Conservation (phyloP, 441 rosid species). For the Kokia cookei region DNA sequence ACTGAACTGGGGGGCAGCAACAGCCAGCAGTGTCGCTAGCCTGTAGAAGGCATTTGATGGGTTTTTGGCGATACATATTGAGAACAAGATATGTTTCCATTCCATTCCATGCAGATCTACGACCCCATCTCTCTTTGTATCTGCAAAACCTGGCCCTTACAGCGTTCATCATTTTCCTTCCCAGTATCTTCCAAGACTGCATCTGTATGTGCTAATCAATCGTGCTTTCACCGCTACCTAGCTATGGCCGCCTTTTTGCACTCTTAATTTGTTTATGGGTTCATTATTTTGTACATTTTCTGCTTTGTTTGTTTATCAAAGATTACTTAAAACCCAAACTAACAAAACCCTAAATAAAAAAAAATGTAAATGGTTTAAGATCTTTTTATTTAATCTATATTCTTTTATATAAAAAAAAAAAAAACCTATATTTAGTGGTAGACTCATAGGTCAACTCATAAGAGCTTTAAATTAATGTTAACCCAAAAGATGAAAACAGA, state of each 20-base stretch:
- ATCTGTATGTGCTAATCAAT: not conserved
- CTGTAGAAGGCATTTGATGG: slow-evolving; percentile 19
- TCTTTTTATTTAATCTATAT: too few species aligned
- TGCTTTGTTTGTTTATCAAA: not conserved
- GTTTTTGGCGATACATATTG: slow-evolving; percentile 13
- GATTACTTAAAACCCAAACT: not conserved
- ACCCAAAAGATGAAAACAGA: too few species aligned
- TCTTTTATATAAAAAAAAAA: too few species aligned
- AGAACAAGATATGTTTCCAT: slow-evolving; percentile 1
- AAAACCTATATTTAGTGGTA: too few species aligned
- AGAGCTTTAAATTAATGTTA: too few species aligned
- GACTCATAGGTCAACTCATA: too few species aligned
- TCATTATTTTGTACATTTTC: not conserved
- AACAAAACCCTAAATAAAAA: not conserved
- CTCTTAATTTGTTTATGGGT: not conserved
- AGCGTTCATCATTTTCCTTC: not conserved
- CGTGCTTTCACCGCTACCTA: not conserved
- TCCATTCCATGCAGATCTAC: not conserved
- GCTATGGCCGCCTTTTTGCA: too few species aligned
- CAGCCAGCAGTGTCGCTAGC: slow-evolving; percentile 15
- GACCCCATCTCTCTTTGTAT: not conserved
- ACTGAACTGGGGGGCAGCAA: slow-evolving; percentile 8
- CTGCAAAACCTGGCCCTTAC: not conserved
- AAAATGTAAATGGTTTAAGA: not conserved
- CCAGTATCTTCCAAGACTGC: not conserved